A percentile compares a stretch with the other conserved stretches of the same genome.
phyloP scores from a whole-genome alignment of 192 early-diverging fungal genomes.

The Geranomyces variabilis region DNA sequence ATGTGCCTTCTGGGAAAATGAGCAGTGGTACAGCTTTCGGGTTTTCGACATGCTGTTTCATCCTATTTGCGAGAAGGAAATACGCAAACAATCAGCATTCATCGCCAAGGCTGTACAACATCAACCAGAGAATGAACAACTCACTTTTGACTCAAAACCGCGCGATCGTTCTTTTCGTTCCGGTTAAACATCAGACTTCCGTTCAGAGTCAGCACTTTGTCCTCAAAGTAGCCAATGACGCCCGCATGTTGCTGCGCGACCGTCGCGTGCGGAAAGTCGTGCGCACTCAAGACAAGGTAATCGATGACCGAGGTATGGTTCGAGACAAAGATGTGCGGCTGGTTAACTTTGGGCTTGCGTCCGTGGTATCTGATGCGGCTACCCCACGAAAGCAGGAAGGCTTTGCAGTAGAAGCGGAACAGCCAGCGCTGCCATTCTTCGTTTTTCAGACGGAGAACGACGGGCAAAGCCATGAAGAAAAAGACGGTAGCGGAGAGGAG shows the following conservation, averaged over 20 bases:
- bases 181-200: slow-evolving; percentile 57
- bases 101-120: too few species aligned
- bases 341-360: slow-evolving; percentile 41
- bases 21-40: slow-evolving; percentile 47
- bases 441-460: slow-evolving; percentile 47
- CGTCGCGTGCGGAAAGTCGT: slow-evolving; percentile 58
- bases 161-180: slow-evolving; percentile 58
- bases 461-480: slow-evolving; percentile 49
- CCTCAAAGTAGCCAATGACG: slow-evolving; percentile 55
- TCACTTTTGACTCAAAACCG: slow-evolving; percentile 47
- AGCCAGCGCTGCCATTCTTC: slow-evolving; percentile 48
- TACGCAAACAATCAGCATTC: background rate
- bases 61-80: slow-evolving; percentile 34
- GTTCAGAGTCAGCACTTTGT: slow-evolving; percentile 50
- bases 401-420: slow-evolving; percentile 53
- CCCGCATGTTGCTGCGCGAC: slow-evolving; percentile 55
- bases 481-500: slow-evolving; percentile 38
- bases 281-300: slow-evolving; percentile 52
- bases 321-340: slow-evolving; percentile 59
- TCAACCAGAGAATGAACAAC: slow-evolving; percentile 14
- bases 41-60: slow-evolving; percentile 51
- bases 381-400: slow-evolving; percentile 57
- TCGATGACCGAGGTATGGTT: slow-evolving; percentile 62
- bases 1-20: slow-evolving; percentile 64
- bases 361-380: slow-evolving; percentile 48